Percentiles rank a stretch among this genome's conserved stretches.
These are phyloP conservation scores for Linum trigynum DNA, from an alignment of 345 rosid genomes.

Conservation along the genomic window DNA sequence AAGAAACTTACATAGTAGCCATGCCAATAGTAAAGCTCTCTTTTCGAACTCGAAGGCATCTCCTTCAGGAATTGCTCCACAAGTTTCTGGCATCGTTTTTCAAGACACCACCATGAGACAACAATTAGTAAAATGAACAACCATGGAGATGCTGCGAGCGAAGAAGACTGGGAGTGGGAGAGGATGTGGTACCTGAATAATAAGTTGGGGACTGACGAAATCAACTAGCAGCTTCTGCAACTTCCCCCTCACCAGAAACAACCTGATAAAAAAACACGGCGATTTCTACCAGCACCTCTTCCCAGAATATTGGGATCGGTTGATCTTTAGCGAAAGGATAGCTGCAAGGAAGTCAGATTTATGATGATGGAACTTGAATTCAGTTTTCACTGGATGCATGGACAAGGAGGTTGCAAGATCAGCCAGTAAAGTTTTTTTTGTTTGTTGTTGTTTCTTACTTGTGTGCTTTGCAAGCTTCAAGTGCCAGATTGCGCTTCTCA, in stretches of 20 bases:
- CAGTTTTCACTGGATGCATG: no score
- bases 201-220: conserved; percentile 50
- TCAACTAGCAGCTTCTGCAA: conserved; percentile 51
- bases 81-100: conserved; percentile 35
- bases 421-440: not conserved
- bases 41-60: conserved; percentile 32
- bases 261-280: conserved; percentile 26
- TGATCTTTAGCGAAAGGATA: conserved; percentile 58
- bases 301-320: conserved; percentile 59
- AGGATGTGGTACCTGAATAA: conserved; percentile 35
- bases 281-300: conserved; percentile 44
- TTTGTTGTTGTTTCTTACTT: conserved; percentile 29
- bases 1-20: conserved; percentile 48
- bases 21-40: conserved; percentile 57
- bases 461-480: conserved; percentile 62
- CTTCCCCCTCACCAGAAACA: conserved; percentile 37
- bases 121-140: not conserved
- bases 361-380: no score
- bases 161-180: not conserved
- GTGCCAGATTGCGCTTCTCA: conserved; percentile 61
- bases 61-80: conserved; percentile 44
- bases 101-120: conserved; percentile 6
- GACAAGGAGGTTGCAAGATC: no score
- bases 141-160: no score
- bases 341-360: conserved; percentile 20